Percentiles rank a stretch among this genome's conserved stretches.
These are phyloP conservation scores for Fusarium temperatum DNA, from an alignment of 2,329 filamentous ascomycete genomes.

Conservation along the genomic window DNA sequence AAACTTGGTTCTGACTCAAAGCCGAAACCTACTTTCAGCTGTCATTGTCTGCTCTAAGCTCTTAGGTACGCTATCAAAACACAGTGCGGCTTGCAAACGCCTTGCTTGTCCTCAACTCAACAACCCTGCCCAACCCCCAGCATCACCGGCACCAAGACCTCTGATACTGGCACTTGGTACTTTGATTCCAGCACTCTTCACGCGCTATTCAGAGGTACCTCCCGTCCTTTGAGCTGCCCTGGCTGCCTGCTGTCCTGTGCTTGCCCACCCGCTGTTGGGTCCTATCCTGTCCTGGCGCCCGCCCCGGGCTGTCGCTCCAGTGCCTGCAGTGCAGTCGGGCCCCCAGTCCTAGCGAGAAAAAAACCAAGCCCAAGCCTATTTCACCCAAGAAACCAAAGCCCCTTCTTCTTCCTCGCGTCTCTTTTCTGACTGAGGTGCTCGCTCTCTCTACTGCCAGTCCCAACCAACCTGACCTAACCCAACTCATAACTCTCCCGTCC, in stretches of 20 bases:
- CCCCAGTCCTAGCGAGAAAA: constrained; percentile 20
- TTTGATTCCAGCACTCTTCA: constrained; percentile 1
- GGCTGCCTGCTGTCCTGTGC: constrained; percentile 26
- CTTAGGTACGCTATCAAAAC: constrained; percentile 24
- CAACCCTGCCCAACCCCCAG: constrained; percentile 38
- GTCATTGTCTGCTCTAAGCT: constrained; percentile 2
- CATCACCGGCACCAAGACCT: constrained; percentile 7
- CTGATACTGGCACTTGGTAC: constrained; percentile 27
- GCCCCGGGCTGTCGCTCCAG: constrained; percentile 23
- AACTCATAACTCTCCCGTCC: constrained; percentile 38
- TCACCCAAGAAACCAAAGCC: constrained; percentile 38
- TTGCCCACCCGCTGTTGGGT: constrained; percentile 18
- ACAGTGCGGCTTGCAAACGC: constrained; percentile 30
- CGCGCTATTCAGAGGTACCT: constrained; percentile 21
- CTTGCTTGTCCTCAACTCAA: constrained; percentile 24
- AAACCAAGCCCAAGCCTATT: constrained; percentile 37
- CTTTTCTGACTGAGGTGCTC: constrained; percentile 31
- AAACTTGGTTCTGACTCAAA: constrained; percentile 4
- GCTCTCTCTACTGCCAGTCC: constrained; percentile 30
- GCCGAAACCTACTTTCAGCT: constrained; percentile 20
- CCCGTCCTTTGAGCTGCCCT: constrained; percentile 6
- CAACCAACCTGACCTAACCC: not conserved
- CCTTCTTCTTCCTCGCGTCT: constrained; percentile 33
- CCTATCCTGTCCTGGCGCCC: constrained; percentile 31
- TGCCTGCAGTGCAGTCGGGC: not conserved